Base-by-base conservation (phyloP, 768 basidiomycete species). In the Pholiota conissans region DNA sequence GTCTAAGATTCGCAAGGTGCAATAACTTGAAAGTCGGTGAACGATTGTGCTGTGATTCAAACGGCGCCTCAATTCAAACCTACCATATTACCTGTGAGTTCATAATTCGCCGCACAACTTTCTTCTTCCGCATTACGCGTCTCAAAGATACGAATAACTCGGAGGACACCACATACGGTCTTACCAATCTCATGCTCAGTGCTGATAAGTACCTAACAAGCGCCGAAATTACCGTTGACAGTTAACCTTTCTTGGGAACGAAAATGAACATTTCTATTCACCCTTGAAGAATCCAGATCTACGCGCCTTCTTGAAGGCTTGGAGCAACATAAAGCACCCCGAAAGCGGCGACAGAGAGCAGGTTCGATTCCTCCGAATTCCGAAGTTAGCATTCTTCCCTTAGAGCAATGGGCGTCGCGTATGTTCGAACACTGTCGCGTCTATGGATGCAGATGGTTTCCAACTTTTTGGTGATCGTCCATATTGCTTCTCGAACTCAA, bases 291-390 rank as follows among this genome's bases (percentile, higher is more conserved):
- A 45, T 45, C 22, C 7, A 24, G 20, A 26, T 24, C 24, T 45
- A 32, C 30, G 30, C 8, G 22, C 20, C 42, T 18, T 45, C 22
- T 45, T 18, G 8, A 45, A 45, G 11, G 3, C 5, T 45, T 18
- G 14, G 37, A 18, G 22, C 42, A 45, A 5, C 3, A 10, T 6
- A 10, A 45, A 9, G 20, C 10, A 7, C 42, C 22, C 42, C 13
- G 42, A 45, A 45, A 45, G 20, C 20, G 20, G 10, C 8, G 5
- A 18, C n/a, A 24, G 22, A 18, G 11, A 45, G 37, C 20, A 26
- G 42, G 42, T 22, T 45, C 42, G 1, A 45, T 45, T 56, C 47
- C 30, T 56, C 55, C 55, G 55, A 49, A 56, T 14, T 56, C 55
- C 55, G 55, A 56, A 30, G 47, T 48, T 35, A 48, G 27, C 16